Conservation (phyloP, 352 stramenopile species). For the Phytophthora europaea region DNA sequence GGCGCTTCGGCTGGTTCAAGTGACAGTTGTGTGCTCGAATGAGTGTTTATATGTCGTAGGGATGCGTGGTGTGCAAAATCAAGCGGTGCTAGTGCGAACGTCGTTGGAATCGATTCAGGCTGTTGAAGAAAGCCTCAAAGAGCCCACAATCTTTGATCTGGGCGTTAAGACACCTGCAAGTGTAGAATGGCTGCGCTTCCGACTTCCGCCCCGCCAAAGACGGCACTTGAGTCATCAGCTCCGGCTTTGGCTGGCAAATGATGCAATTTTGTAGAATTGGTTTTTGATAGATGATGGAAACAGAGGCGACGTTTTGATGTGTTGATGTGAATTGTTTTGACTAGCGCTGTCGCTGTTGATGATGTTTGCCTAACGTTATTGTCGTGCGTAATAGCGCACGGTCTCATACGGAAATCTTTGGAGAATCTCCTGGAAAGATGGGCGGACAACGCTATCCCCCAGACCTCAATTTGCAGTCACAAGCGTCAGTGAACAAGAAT, state of each 20-base stretch:
- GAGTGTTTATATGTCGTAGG: conserved; percentile 71
- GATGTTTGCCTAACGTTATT: neutral
- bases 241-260: conserved; percentile 59
- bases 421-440: neutral
- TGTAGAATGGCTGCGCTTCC: conserved; percentile 71
- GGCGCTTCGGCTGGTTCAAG: conserved; percentile 36
- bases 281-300: neutral
- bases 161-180: conserved; percentile 45
- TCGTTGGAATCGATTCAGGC: conserved; percentile 60
- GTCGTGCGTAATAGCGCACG: neutral
- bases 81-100: conserved; percentile 59
- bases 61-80: conserved; percentile 41
- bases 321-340: neutral
- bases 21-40: conserved; percentile 62
- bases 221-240: conserved; percentile 72
- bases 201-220: conserved; percentile 59
- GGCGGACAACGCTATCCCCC: neutral
- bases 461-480: neutral
- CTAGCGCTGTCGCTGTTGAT: neutral
- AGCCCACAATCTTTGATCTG: conserved; percentile 73
- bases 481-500: neutral
- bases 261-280: conserved; percentile 25
- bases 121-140: conserved; percentile 76
- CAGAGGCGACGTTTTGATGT: neutral
- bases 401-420: conserved; percentile 1